Conservation (phyloP, 352 stramenopile genomes). For the Globisporangium barbulae region DNA sequence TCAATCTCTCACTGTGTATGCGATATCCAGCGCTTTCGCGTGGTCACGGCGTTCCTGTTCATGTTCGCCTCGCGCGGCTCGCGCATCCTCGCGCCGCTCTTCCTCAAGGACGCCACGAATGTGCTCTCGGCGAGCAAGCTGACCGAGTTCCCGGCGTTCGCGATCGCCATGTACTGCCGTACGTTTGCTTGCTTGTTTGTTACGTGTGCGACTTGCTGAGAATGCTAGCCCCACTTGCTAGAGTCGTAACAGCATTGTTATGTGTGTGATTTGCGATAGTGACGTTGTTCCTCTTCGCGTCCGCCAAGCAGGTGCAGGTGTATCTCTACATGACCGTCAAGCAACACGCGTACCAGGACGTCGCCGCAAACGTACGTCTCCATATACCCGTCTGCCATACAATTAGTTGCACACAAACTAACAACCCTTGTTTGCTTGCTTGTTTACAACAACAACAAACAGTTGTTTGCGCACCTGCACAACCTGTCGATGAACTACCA, state of each 20-base stretch:
- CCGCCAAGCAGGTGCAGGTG: conserved; percentile 93
- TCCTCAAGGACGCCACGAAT: conserved; percentile 67
- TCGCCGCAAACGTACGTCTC: conserved; percentile 76
- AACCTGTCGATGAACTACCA: conserved; percentile 96
- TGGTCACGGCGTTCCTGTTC: conserved; percentile 57
- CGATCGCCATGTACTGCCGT: conserved; percentile 66
- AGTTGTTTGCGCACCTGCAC: conserved; percentile 94
- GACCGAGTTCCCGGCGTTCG: conserved; percentile 34
- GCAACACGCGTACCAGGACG: conserved; percentile 96
- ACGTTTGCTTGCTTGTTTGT: conserved; percentile 8
- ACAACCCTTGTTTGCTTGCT: neutral
- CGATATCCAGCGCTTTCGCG: conserved; percentile 43
- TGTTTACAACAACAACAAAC: neutral
- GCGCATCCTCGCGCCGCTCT: conserved; percentile 67
- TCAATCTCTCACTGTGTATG: neutral
- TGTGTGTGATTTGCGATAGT: conserved; percentile 21
- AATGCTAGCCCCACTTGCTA: neutral
- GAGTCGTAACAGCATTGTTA: neutral
- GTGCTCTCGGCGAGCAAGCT: conserved; percentile 37
- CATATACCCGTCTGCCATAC: neutral
- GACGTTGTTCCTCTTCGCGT: conserved; percentile 62
- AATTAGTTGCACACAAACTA: neutral
- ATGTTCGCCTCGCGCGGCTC: conserved; percentile 69
- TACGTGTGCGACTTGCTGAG: neutral
- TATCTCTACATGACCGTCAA: conserved; percentile 94